A percentile compares a stretch with the other conserved stretches of the same genome.
Conservation (phyloP, 2,329 filamentous ascomycete species). For the Ophiosphaerella korrae region DNA sequence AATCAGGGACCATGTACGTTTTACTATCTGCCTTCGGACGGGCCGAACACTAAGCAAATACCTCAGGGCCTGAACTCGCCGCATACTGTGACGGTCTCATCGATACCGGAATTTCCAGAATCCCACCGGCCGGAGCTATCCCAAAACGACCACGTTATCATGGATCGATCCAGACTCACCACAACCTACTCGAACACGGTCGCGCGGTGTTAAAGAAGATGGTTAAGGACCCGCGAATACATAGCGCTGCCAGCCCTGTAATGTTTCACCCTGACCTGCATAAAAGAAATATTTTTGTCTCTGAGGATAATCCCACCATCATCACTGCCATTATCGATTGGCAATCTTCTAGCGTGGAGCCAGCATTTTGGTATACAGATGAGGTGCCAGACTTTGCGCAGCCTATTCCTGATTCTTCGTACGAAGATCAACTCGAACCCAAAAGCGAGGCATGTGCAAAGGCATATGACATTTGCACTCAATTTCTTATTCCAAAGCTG, state of each 20-base stretch:
- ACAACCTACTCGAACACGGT: constrained; percentile 37
- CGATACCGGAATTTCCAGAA: constrained; percentile 45
- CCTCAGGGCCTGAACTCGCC: constrained; percentile 42
- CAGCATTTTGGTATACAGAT: constrained; percentile 48
- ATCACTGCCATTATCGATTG: constrained; percentile 51
- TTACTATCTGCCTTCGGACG: constrained; percentile 3
- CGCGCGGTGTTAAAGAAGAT: constrained; percentile 38
- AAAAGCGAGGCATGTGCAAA: constrained; percentile 38
- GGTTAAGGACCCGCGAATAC: constrained; percentile 30
- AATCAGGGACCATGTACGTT: constrained; percentile 50
- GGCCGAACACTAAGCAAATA: constrained; percentile 12
- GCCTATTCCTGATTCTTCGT: constrained; percentile 21
- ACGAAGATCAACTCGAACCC: constrained; percentile 17
- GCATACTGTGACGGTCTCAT: constrained; percentile 47
- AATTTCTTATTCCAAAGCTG: constrained; percentile 40
- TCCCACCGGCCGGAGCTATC: constrained; percentile 31
- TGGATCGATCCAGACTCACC: constrained; percentile 43
- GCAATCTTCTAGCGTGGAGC: constrained; percentile 50
- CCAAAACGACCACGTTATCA: constrained; percentile 39
- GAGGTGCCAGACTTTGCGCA: constrained; percentile 49
- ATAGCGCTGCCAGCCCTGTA: constrained; percentile 33
- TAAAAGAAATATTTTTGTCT: constrained; percentile 52
- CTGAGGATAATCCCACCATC: constrained; percentile 43
- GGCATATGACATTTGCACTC: constrained; percentile 41
- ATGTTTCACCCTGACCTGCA: constrained; percentile 51